Evolutionary conservation across 2,329 filamentous ascomycete species (phyloP).

Genomic region (Microdochium trichocladiopsis): DNA sequence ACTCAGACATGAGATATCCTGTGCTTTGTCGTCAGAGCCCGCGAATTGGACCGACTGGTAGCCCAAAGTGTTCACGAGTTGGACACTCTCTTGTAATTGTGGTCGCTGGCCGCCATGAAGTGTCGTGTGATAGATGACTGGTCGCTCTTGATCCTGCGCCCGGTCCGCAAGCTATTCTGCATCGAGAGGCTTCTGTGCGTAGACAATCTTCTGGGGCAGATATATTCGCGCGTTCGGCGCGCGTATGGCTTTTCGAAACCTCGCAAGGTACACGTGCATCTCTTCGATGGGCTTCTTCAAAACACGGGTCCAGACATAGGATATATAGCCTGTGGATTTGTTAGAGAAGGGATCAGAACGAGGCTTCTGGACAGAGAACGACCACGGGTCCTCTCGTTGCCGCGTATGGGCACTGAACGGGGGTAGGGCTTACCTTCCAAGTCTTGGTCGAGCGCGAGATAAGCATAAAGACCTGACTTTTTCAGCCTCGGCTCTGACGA

Average conservation of each 20-base stretch:
- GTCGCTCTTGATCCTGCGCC: no score
- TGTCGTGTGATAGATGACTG: no score
- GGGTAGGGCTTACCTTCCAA: constrained; percentile 19
- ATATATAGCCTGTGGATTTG: constrained; percentile 12
- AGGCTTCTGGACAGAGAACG: constrained; percentile 5
- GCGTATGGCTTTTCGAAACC: constrained; percentile 17
- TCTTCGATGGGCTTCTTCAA: constrained; percentile 18
- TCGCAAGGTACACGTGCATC: constrained; percentile 17
- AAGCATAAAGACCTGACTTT: constrained; percentile 26
- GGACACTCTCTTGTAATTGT: no score
- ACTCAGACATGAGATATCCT: no score
- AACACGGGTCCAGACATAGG: constrained; percentile 16
- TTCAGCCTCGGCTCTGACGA: constrained; percentile 25
- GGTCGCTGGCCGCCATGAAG: no score
- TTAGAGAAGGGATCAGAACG: neutral
- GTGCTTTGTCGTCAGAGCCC: no score
- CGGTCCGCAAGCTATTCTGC: neutral
- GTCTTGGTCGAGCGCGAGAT: constrained; percentile 21
- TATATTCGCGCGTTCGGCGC: constrained; percentile 13
- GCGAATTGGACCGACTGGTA: no score
- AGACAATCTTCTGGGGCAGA: constrained; percentile 13
- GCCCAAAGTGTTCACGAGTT: no score
- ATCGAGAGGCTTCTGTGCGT: constrained; percentile 16
- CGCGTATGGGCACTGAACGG: neutral
- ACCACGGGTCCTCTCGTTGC: no score